Evolutionary conservation across 2,329 filamentous ascomycete genomes (phyloP).

Genomic region (Chrysoporthe deuterocubensis): DNA sequence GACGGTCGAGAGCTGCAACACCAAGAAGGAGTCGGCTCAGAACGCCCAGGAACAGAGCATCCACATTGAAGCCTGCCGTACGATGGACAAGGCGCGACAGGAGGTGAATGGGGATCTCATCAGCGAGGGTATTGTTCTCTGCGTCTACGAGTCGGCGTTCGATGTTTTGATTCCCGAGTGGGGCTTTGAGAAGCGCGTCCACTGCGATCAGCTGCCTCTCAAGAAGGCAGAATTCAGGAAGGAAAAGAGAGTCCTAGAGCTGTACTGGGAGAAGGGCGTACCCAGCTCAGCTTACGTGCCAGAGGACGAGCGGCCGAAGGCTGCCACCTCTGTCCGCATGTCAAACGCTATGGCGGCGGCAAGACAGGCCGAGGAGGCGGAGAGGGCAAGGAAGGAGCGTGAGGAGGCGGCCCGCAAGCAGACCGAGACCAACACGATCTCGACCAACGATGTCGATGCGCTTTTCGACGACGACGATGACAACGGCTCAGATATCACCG

Average conservation of each 20-base stretch:
- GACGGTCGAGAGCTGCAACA: conserved; percentile 94
- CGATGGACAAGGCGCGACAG: conserved; percentile 89
- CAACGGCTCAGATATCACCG: conserved; percentile 84
- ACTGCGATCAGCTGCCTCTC: conserved; percentile 95
- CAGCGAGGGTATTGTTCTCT: conserved; percentile 92
- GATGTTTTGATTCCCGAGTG: conserved; percentile 98
- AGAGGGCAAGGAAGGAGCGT: conserved; percentile 79
- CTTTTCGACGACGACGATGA: conserved; percentile 94
- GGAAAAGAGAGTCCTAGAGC: conserved; percentile 88
- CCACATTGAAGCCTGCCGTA: conserved; percentile 95
- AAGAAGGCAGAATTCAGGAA: conserved; percentile 99
- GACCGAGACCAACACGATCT: conserved; percentile 92
- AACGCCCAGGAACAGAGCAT: conserved; percentile 98
- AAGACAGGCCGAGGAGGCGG: conserved; percentile 80
- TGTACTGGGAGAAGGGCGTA: conserved; percentile 99
- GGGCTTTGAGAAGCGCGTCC: conserved; percentile 98
- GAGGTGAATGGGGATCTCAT: conserved; percentile 90
- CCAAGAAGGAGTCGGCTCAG: conserved; percentile 97
- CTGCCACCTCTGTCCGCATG: conserved; percentile 72
- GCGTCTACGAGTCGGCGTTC: conserved; percentile 98
- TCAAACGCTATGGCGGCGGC: conserved; percentile 77
- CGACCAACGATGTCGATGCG: conserved; percentile 91
- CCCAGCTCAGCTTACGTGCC: conserved; percentile 95
- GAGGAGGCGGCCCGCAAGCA: conserved; percentile 92
- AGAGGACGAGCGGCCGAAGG: conserved; percentile 93